A percentile compares a stretch with the other conserved stretches of the same genome.
Conservation (phyloP, 2,329 filamentous ascomycete species). For the Penicillium paneum region DNA sequence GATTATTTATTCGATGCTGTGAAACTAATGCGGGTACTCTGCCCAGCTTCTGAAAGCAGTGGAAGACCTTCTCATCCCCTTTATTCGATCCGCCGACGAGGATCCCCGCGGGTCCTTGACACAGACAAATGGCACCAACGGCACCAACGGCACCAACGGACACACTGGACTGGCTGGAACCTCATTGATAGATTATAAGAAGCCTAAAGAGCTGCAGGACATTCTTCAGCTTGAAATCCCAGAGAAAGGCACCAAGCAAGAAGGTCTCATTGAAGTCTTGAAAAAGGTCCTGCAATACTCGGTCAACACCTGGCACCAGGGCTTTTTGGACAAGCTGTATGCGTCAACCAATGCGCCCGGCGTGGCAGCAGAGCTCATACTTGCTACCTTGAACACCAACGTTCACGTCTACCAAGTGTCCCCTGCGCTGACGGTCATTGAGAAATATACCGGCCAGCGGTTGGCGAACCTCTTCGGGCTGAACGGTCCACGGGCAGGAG, state of each 20-base stretch:
- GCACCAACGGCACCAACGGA: conserved; percentile 39
- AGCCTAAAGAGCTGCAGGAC: conserved; percentile 57
- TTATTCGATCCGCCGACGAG: conserved; percentile 44
- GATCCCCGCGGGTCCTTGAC: conserved; percentile 17
- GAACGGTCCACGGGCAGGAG: conserved; percentile 63
- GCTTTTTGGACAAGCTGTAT: conserved; percentile 94
- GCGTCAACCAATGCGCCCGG: conserved; percentile 85
- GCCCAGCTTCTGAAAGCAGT: conserved; percentile 40
- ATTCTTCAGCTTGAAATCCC: conserved; percentile 56
- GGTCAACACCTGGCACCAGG: conserved; percentile 98
- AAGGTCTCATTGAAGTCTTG: conserved; percentile 70
- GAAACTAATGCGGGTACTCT: neutral
- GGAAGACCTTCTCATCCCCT: conserved; percentile 45
- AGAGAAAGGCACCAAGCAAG: conserved; percentile 57
- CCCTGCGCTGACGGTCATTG: conserved; percentile 79
- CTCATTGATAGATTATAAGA: conserved; percentile 62
- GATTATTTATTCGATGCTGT: neutral
- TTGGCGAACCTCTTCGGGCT: conserved; percentile 78
- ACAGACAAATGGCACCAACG: conserved; percentile 16
- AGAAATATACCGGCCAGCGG: conserved; percentile 72
- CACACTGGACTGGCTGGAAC: conserved; percentile 57
- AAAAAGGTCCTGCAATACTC: conserved; percentile 73
- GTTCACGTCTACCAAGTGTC: conserved; percentile 93
- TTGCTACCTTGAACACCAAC: conserved; percentile 88
- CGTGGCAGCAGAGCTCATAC: conserved; percentile 76